Percentiles rank a stretch among this genome's conserved stretches.
These are phyloP conservation scores for Trichoderma sp. DNA, from an alignment of 2,329 filamentous ascomycete genomes.

Conservation along the genomic window DNA sequence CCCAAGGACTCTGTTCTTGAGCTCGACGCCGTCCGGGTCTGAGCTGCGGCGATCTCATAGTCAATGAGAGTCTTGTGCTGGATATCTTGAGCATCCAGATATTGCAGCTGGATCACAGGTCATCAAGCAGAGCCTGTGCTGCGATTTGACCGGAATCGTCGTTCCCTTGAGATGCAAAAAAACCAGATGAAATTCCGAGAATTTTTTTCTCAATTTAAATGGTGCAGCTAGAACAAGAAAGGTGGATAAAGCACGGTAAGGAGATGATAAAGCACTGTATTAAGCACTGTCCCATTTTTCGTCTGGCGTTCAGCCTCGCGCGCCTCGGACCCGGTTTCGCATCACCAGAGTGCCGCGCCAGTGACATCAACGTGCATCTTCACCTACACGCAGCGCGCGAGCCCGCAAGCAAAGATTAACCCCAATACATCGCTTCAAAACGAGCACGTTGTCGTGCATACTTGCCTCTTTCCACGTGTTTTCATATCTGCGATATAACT, in stretches of 20 bases:
- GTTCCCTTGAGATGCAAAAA: not conserved
- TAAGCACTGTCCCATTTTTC: constrained; percentile 30
- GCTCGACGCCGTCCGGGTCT: not conserved
- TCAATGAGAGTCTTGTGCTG: not conserved
- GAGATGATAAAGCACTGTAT: too few species aligned
- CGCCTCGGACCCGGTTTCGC: not conserved
- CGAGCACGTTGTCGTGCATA: too few species aligned
- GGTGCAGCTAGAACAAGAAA: not conserved
- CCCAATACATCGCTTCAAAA: not conserved
- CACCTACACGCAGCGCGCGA: not conserved
- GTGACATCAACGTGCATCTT: constrained; percentile 33
- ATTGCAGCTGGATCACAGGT: not conserved
- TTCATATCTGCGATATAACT: too few species aligned
- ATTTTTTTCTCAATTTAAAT: not conserved
- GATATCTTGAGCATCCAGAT: not conserved
- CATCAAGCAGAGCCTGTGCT: not conserved
- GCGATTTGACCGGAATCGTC: not conserved
- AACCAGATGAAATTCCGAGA: not conserved
- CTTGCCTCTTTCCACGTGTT: too few species aligned
- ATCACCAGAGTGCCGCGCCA: constrained; percentile 16
- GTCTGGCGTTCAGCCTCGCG: constrained; percentile 21
- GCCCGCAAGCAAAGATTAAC: not conserved
- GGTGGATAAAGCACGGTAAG: too few species aligned
- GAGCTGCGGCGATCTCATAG: not conserved
- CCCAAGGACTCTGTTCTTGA: not conserved